phyloP scores from a whole-genome alignment of 805 yeast species.

The Kregervanrija fluxuum region DNA sequence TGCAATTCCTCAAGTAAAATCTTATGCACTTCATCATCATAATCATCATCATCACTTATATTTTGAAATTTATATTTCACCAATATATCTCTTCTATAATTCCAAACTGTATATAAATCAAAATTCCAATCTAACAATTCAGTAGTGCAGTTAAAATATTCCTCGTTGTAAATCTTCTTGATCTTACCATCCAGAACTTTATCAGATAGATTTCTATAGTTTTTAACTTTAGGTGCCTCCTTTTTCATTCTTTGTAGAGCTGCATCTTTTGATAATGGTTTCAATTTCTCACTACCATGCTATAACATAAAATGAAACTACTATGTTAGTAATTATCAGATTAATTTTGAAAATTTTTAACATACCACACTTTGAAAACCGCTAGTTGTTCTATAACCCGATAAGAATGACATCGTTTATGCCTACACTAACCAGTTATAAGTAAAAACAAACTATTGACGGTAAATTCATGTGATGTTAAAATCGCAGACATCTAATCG shows the following conservation, averaged over 20 bases:
- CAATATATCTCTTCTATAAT: slow-evolving; percentile 72
- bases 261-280: slow-evolving; percentile 48
- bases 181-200: slow-evolving; percentile 33
- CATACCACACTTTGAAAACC: slow-evolving; percentile 12
- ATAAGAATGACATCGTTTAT: slow-evolving; percentile 10
- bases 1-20: slow-evolving; percentile 50
- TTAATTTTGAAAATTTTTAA: background rate
- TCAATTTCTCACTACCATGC: slow-evolving; percentile 68
- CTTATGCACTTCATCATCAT: slow-evolving; percentile 16
- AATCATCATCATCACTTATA: background rate
- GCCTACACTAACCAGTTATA: background rate
- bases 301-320: slow-evolving; percentile 1
- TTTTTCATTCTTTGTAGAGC: slow-evolving; percentile 39
- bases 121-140: slow-evolving; percentile 62
- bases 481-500: no score
- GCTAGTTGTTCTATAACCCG: slow-evolving; percentile 12
- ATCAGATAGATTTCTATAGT: slow-evolving; percentile 42
- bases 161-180: slow-evolving; percentile 24
- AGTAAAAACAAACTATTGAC: background rate
- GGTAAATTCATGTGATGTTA: no score
- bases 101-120: slow-evolving; percentile 87
- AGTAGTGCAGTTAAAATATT: slow-evolving; percentile 47
- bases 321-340: slow-evolving; percentile 4
- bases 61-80: slow-evolving; percentile 22
- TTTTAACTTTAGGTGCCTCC: slow-evolving; percentile 55